A percentile compares a stretch with the other conserved stretches of the same genome.
Conservation (phyloP, 108 stramenopile species). For the Cyclotella sp. region DNA sequence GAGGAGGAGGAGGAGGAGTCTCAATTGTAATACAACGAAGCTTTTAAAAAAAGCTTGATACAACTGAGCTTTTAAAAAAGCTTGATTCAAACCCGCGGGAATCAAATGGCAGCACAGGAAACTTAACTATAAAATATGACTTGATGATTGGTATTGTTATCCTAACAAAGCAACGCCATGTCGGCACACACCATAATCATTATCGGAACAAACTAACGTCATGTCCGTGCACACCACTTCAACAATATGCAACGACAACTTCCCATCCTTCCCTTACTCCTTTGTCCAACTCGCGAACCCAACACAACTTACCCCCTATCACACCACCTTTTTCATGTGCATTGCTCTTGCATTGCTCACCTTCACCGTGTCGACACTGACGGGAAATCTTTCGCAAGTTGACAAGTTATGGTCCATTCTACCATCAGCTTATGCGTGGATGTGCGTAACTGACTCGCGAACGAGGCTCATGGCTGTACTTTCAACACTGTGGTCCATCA, state of each 20-base stretch:
- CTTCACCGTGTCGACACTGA: conserved; percentile 54
- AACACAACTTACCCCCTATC: conserved; percentile 29
- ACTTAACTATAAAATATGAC: too few species aligned
- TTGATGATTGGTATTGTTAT: too few species aligned
- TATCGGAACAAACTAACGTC: too few species aligned
- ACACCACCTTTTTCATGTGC: conserved; percentile 28
- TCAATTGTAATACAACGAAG: too few species aligned
- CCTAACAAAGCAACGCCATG: too few species aligned
- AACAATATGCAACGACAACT: not conserved
- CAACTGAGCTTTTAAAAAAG: too few species aligned
- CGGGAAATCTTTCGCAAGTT: conserved; percentile 72
- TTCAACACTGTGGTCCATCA: conserved; percentile 71
- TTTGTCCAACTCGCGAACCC: not conserved
- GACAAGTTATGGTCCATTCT: conserved; percentile 80
- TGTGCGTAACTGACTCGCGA: conserved; percentile 58
- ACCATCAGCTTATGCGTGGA: conserved; percentile 75
- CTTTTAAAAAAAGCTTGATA: too few species aligned
- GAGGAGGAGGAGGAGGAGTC: too few species aligned
- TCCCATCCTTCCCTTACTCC: not conserved
- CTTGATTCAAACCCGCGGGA: too few species aligned
- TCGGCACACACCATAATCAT: too few species aligned
- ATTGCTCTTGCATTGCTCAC: conserved; percentile 23
- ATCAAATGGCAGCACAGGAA: too few species aligned
- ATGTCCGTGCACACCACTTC: not conserved
- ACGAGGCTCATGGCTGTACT: conserved; percentile 67